These are phyloP conservation scores for Fusarium sp. DNA, from an alignment of 2,329 filamentous ascomycete genomes.

Conservation along the genomic window DNA sequence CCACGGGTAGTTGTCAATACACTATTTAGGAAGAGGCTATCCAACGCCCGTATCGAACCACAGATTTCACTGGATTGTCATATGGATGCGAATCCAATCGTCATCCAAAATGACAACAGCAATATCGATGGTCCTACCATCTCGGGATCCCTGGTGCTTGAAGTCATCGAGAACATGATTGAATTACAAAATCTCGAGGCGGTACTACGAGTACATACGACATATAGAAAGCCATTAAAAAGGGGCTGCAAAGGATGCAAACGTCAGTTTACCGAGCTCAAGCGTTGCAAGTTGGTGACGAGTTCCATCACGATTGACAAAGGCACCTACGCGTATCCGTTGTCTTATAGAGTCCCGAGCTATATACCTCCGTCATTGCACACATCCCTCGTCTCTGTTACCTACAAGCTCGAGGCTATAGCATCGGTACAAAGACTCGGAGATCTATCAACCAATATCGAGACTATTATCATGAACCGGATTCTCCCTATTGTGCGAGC, in stretches of 20 bases:
- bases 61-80: constrained; percentile 18
- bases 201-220: background rate
- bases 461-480: constrained; percentile 72
- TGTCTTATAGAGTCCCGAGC: constrained; percentile 86
- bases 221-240: constrained; percentile 35
- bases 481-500: constrained; percentile 81
- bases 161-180: background rate
- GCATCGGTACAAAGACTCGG: constrained; percentile 68
- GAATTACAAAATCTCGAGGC: constrained; percentile 28
- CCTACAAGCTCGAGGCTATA: constrained; percentile 80
- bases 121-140: constrained; percentile 7
- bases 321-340: constrained; percentile 71
- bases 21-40: background rate
- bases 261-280: constrained; percentile 24
- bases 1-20: background rate
- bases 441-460: constrained; percentile 43
- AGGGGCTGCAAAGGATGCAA: constrained; percentile 35
- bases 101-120: constrained; percentile 10
- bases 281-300: constrained; percentile 31
- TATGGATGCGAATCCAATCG: constrained; percentile 11
- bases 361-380: constrained; percentile 84
- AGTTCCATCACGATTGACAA: background rate
- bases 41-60: background rate
- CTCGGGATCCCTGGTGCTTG: constrained; percentile 10
- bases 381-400: constrained; percentile 75